Percentiles rank a stretch among this genome's conserved stretches.
These are phyloP conservation scores for Trametes cubensis DNA, from an alignment of 768 basidiomycete genomes.

Conservation along the genomic window DNA sequence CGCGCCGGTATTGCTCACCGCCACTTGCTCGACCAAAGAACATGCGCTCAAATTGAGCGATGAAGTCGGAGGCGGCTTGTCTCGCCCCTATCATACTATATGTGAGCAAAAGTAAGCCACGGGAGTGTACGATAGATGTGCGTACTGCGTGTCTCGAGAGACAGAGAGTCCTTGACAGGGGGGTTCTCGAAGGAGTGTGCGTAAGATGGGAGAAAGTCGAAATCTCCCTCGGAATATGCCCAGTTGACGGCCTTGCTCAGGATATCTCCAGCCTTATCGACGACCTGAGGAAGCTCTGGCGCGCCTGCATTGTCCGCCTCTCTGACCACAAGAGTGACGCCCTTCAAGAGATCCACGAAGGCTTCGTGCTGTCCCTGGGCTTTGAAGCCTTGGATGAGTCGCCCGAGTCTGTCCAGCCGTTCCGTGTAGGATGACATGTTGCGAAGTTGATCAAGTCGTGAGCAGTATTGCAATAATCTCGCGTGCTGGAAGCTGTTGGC, in stretches of 20 bases:
- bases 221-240: slow-evolving; percentile 22
- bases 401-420: not conserved
- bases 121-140: not conserved
- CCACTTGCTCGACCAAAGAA: not conserved
- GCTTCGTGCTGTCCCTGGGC: not conserved
- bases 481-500: no score
- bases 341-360: slow-evolving; percentile 2
- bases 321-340: slow-evolving; percentile 3
- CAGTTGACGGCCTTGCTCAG: slow-evolving; percentile 16
- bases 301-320: slow-evolving; percentile 4
- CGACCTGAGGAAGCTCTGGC: not conserved
- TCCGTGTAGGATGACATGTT: not conserved
- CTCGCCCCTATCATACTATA: not conserved
- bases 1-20: not conserved
- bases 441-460: not conserved
- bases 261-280: slow-evolving; percentile 11
- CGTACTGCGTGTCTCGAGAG: not conserved
- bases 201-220: slow-evolving; percentile 26
- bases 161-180: slow-evolving; percentile 9
- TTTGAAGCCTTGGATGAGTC: not conserved
- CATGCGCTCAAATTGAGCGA: not conserved
- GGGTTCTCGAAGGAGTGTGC: slow-evolving; percentile 20
- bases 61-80: not conserved
- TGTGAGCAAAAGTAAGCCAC: not conserved
- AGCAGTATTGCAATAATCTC: no score